Base-by-base conservation (phyloP, 225 moss, liverwort and hornwort species). In the Ulota crispa region DNA sequence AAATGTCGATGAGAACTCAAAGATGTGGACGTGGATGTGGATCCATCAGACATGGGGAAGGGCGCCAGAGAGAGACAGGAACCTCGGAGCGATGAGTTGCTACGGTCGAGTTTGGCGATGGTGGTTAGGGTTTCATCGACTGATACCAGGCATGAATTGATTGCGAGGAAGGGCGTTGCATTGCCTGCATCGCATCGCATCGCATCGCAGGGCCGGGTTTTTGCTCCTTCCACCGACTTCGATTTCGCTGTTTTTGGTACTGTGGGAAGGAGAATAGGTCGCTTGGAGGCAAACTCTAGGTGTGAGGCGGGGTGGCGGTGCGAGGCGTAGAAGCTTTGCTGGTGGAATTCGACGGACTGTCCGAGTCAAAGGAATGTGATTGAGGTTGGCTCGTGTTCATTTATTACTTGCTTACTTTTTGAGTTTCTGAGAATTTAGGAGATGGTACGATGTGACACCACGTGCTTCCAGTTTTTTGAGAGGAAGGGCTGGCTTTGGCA, bases 91-190 rank as follows among this genome's bases (percentile, higher is more conserved):
- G 70, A 78, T 68, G 80, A 83, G 86, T 72, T 75, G 79, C 59
- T 79, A 70, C 60, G 16, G 60, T 65, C n/a, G 52, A 78, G 76
- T 72, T 88, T 82, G 67, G 76, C 85, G 61, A 85, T 85, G 88
- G 83, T 88, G 85, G 88, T 88, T 88, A 88, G 88, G 88, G 85
- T 85, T 88, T 73, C 80, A 10, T 62, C 54, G 36, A 21, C 68
- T 18, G 23, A 59, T 81, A 39, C 70, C 59, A 5, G 30, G 37
- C 27, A 59, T 26, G 61, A 85, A 82, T 80, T 80, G 61, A 30
- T 9, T 30, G 21, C 50, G 10, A 8, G 20, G 5, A 55, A 53
- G 11, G 23, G 54, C 68, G 28, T 39, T 24, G 45, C 85, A 63
- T 77, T 73, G 68, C 56, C 39, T 68, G 15, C 72, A 27, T 64